Base-by-base conservation (phyloP, 208 protist genomes). In the Leptomonas seymouri region DNA sequence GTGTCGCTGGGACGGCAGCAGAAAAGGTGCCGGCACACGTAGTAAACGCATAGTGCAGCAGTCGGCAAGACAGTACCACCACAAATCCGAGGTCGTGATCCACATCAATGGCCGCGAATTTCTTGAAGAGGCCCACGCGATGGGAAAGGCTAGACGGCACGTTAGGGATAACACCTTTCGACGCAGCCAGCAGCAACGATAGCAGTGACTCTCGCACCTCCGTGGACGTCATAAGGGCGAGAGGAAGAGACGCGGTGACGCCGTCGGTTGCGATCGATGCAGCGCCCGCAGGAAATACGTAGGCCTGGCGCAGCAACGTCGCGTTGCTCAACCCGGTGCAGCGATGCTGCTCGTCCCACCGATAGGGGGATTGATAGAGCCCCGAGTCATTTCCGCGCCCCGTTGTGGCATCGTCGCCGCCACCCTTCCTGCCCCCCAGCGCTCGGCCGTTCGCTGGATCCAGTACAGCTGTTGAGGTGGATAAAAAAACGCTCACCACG, bases 311-410 rank as follows among this genome's bases (percentile, higher is more conserved):
- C 15, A 71, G 46, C 25, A 77, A 30, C 7, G 64, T 56, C 21
- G 56, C 42, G 49, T 77, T 77, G 64, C 21, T 71, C 12, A 77
- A 50, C 8, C 71, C 71, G 31, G 71, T 77, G 50, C 71, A 77
- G n/a, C 71, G 71, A 11, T 46, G 42, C 34, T n/a, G 6, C 50
- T 66, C 57, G 16, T 66, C 48, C 5, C 25, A 3, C 7, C 3
- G n/a, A 39, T 12, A 23, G 11, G 18, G 39, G 7, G 23, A 31
- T 3, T 23, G 15, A 41, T 1, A 28, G 1, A 28, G 8, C 21
- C 34, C 41, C 6, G 45, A 3, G 25, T 20, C n/a, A 2, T 20
- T 55, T 1, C 6, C 44, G n/a, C 23, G 8, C 11, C 11, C 18
- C 18, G 9, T 7, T 1, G 11, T 41, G 45, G 20, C 27, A 9